Base-by-base conservation (phyloP, 768 basidiomycete species). In the Podaxis carcinomalis region DNA sequence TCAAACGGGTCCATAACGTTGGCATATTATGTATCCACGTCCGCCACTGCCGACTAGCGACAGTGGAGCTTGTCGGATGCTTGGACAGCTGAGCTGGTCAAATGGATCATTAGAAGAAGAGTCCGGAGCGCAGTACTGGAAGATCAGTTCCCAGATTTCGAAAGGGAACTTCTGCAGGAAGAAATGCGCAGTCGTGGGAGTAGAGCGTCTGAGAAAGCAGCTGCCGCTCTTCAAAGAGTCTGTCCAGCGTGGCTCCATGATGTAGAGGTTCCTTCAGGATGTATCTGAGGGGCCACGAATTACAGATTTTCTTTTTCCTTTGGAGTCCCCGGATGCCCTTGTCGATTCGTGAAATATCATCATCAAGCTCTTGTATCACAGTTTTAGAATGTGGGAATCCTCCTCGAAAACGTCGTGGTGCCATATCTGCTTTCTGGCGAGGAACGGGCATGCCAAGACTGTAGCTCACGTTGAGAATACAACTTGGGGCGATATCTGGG, bases 181-280 rank as follows among this genome's bases (percentile, higher is more conserved):
- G 23, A 53, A 53, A 4, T 23, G 36, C 21, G 52, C 11, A 2
- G 52, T 9, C 2, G 52, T 53, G 52, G 6, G 52, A 37, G 11
- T 53, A 39, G 19, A 53, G 52, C 21, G 35, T n/a, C 19, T 53
- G 35, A n/a, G 36, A 19, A 14, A 53, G 52, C 2, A 53, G 52
- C 21, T 23, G 52, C n/a, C 52, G n/a, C 21, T 53, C 52, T 36
- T 53, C 52, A 1, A 37, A 13, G 19, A 53, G 52, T n/a, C 52
- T 53, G 19, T 53, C 52, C 7, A 39, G 36, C 13, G 52, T 53
- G 35, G 52, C 52, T 9, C 52, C 52, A 14, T 53, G 52, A 13
- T 37, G 21, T 11, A 53, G 52, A 39, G 52, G 52, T 39, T 53
- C 52, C n/a, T 53, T 53, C 16, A 53, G 52, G 21, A 53, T 53